phyloP scores from a whole-genome alignment of 257 asterid genomes.

The Parsonsia alboflavescens region DNA sequence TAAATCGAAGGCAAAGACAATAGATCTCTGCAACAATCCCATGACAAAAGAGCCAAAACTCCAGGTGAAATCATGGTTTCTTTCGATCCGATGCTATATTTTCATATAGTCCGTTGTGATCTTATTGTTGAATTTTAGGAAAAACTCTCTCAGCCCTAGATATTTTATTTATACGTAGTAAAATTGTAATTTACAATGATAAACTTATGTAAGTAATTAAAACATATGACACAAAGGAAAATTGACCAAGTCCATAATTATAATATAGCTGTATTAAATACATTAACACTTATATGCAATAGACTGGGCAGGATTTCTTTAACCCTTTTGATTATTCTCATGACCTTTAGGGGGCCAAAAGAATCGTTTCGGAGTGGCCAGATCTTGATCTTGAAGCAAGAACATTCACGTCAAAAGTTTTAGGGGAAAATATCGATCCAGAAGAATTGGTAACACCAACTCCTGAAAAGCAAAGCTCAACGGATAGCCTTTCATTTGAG shows the following conservation, averaged over 20 bases:
- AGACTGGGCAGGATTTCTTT: not conserved
- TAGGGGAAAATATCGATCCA: constrained; percentile 59
- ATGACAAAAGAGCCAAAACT: constrained; percentile 99
- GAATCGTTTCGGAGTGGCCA: constrained; percentile 98
- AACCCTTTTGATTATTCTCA: constrained; percentile 10
- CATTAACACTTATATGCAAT: too few species aligned
- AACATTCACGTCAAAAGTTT: constrained; percentile 62
- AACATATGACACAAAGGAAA: too few species aligned
- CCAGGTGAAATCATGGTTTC: constrained; percentile 43
- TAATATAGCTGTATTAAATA: too few species aligned
- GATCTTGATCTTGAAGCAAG: constrained; percentile 91
- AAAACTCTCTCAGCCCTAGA: too few species aligned
- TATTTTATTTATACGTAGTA: too few species aligned
- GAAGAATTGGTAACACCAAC: constrained; percentile 41
- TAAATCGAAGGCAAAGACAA: constrained; percentile 84
- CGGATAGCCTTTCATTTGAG: constrained; percentile 24
- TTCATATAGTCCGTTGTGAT: constrained; percentile 4
- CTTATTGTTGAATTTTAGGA: too few species aligned
- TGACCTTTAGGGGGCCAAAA: constrained; percentile 70
- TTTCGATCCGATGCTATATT: not conserved
- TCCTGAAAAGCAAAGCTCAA: constrained; percentile 17
- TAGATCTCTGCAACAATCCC: constrained; percentile 98
- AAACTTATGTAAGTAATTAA: too few species aligned
- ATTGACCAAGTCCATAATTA: too few species aligned
- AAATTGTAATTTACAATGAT: too few species aligned